phyloP scores from a whole-genome alignment of 1,284 basidiomycete genomes.

The Cryptococcus floricola region DNA sequence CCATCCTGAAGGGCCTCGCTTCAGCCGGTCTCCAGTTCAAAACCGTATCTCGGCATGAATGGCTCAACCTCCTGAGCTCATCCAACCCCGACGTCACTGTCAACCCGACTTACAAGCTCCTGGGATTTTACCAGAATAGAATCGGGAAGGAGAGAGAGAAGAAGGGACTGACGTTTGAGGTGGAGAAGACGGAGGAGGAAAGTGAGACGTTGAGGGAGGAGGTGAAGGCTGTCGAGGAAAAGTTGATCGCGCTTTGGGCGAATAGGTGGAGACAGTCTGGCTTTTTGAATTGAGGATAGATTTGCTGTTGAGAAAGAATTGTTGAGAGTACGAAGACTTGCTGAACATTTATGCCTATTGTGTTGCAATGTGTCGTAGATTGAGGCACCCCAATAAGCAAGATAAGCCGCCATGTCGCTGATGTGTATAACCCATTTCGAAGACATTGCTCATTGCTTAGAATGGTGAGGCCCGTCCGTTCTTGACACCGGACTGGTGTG shows the following conservation, averaged over 20 bases:
- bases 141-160: slow-evolving; percentile 28
- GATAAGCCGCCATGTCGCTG: no score
- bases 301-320: no score
- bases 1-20: slow-evolving; percentile 62
- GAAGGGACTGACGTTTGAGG: slow-evolving; percentile 30
- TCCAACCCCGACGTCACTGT: slow-evolving; percentile 51
- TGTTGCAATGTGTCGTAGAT: no score
- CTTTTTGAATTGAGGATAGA: slow-evolving; percentile 22
- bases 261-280: slow-evolving; percentile 37
- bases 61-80: slow-evolving; percentile 54
- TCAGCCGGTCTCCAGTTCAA: slow-evolving; percentile 67
- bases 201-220: slow-evolving; percentile 28
- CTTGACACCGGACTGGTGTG: no score
- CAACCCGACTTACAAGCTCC: slow-evolving; percentile 56
- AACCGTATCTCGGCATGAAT: slow-evolving; percentile 60
- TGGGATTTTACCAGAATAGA: slow-evolving; percentile 42
- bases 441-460: no score
- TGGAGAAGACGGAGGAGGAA: slow-evolving; percentile 22
- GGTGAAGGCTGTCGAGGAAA: slow-evolving; percentile 20
- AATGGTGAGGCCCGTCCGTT: no score
- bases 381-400: no score
- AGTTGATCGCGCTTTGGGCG: slow-evolving; percentile 35
- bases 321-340: no score
- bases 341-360: no score
- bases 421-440: no score